Evolutionary conservation across 176 grass and related monocot genomes (phyloP), one percentile per base, ranked within the genome.

Genomic region (Carex scoparia): DNA sequence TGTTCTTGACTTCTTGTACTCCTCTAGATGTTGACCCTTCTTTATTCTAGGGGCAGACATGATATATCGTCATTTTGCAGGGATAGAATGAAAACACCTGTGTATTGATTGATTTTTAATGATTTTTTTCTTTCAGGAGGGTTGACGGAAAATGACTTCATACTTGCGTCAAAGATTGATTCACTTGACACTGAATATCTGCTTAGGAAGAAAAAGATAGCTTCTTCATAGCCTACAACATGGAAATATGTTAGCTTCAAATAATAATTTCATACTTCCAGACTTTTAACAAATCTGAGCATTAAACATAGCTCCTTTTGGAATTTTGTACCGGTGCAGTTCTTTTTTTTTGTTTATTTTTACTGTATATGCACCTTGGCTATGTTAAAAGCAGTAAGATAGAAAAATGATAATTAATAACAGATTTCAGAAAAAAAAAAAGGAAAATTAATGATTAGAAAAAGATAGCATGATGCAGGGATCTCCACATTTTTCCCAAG

Each of bases 141-240:
- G 51, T 90, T 98, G 23, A 98, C 89, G 12, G 90, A 92, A 73
- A 95, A 94, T 78, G 91, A 93, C 80, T 95, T 98, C 88, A 85
- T 98, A 61, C 89, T 98, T 83, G 93, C 93, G 88, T 88, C 93
- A 4, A 93, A 95, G 91, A 98, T 95, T 80, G 93, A 89, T 85
- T 74, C 75, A 35, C 91, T 95, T 35, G 71, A 90, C 7, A 71
- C 94, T 3, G 84, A 90, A 51, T 84, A 85, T 84, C 85, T 94
- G 86, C 79, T 93, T 79, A 92, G 76, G 73, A 97, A 87, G 85
- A 93, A 91, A 71, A 83, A 83, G 58, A 67, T 69, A 89, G 77
- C 85, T 68, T 82, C n/a, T 67, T 27, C 80, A 18, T 57, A 78
- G 51, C 12, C 51, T 57, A 35, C 30, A 23, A 4, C 28, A 18